A percentile compares a stretch with the other conserved stretches of the same genome.
Evolutionary conservation across 2,329 filamentous ascomycete genomes (phyloP).

Genomic region (Colletotrichum lindemuthianum): DNA sequence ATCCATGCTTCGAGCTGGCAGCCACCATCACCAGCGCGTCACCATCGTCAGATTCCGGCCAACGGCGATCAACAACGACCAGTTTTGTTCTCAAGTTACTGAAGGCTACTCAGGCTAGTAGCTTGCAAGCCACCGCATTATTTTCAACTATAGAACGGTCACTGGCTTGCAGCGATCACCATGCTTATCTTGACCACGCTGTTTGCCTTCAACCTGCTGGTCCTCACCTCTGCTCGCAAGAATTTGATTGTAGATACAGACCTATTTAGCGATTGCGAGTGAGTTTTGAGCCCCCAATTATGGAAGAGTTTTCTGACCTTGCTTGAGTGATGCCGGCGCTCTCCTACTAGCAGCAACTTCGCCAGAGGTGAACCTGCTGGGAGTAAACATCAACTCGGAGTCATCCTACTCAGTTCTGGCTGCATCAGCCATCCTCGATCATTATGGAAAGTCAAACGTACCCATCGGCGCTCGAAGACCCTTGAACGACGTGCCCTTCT

Average conservation of each 20-base stretch:
- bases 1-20: background rate
- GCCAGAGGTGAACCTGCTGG: constrained; percentile 48
- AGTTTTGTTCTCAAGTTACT: background rate
- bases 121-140: too few relatives aligned
- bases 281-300: constrained; percentile 27
- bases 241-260: constrained; percentile 59
- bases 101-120: too few relatives aligned
- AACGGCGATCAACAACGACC: background rate
- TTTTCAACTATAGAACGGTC: too few relatives aligned
- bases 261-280: constrained; percentile 59
- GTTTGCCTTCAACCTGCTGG: background rate
- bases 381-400: constrained; percentile 53
- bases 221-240: constrained; percentile 36
- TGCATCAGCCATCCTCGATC: constrained; percentile 50
- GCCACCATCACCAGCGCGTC: background rate
- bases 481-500: constrained; percentile 53
- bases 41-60: background rate
- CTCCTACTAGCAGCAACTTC: constrained; percentile 53
- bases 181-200: background rate
- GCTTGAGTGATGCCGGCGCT: constrained; percentile 51
- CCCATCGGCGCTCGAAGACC: constrained; percentile 53
- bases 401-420: constrained; percentile 54
- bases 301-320: background rate
- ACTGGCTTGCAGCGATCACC: background rate
- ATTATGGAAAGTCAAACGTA: constrained; percentile 49